These are phyloP conservation scores for Stachybotrys chartarum DNA, from an alignment of 2,329 filamentous ascomycete genomes.

Conservation along the genomic window DNA sequence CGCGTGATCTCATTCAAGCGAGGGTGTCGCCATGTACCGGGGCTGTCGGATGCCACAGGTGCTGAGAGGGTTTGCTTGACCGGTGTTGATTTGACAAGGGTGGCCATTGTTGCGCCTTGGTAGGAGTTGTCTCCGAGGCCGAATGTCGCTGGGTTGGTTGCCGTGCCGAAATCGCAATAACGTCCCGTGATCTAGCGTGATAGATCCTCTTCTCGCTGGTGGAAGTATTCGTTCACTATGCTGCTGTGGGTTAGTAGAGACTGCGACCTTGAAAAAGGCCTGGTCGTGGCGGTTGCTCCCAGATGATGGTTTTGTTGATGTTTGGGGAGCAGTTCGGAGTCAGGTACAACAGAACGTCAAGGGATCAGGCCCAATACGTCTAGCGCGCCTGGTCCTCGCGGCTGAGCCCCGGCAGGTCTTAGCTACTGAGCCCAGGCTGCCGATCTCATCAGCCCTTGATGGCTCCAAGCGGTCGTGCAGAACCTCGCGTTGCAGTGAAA, in stretches of 20 bases:
- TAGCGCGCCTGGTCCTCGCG: not conserved
- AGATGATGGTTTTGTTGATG: slow-evolving; percentile 23
- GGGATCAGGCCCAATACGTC: not conserved
- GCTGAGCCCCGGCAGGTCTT: not conserved
- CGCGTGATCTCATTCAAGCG: slow-evolving; percentile 78
- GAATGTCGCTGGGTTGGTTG: not conserved
- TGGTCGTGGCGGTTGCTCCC: slow-evolving; percentile 21
- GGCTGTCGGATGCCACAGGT: slow-evolving; percentile 37
- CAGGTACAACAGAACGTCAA: not conserved
- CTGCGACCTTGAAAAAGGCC: slow-evolving; percentile 17
- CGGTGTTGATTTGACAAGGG: slow-evolving; percentile 27
- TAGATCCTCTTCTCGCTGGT: not conserved
- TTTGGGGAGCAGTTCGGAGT: slow-evolving; percentile 3
- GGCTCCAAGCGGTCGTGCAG: not conserved
- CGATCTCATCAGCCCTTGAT: too few species aligned
- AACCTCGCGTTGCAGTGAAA: not conserved
- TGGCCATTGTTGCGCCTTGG: slow-evolving; percentile 17
- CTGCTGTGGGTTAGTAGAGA: slow-evolving; percentile 24
- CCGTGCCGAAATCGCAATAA: not conserved
- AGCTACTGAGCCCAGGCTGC: not conserved
- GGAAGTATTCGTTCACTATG: not conserved
- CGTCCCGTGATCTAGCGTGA: not conserved
- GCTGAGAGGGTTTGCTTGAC: slow-evolving; percentile 30
- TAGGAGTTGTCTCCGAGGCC: not conserved
- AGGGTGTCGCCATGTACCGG: slow-evolving; percentile 88